These are phyloP conservation scores for Serendipita sp. DNA, from an alignment of 768 basidiomycete species.

Conservation along the genomic window DNA sequence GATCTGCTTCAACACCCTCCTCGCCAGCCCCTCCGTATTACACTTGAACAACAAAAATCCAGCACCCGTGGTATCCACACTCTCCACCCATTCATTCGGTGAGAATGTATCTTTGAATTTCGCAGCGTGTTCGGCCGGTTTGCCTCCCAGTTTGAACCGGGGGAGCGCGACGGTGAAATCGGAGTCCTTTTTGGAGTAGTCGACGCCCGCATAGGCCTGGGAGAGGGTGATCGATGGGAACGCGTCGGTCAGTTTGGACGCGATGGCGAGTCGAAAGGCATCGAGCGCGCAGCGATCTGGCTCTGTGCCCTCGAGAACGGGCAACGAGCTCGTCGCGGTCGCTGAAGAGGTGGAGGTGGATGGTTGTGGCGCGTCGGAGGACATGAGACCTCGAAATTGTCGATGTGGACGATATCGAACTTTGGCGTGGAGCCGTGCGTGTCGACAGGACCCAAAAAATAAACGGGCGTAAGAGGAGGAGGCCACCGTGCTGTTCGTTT, in stretches of 20 bases:
- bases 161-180: constrained; percentile 88
- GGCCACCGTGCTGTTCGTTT: too few relatives aligned
- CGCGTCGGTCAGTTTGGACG: constrained; percentile 49
- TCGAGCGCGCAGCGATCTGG: constrained; percentile 55
- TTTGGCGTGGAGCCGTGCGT: too few relatives aligned
- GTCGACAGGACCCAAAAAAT: too few relatives aligned
- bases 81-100: constrained; percentile 63
- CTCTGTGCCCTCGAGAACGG: constrained; percentile 28
- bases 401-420: too few relatives aligned
- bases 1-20: constrained; percentile 55
- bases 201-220: constrained; percentile 70
- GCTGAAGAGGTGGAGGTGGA: background rate
- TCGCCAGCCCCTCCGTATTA: constrained; percentile 46
- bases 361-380: background rate
- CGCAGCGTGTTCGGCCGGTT: constrained; percentile 60
- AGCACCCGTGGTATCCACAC: constrained; percentile 44
- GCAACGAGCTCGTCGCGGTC: background rate
- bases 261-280: constrained; percentile 68
- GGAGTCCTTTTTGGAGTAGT: constrained; percentile 84
- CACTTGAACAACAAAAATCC: constrained; percentile 74
- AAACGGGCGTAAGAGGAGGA: too few relatives aligned
- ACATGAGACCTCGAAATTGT: background rate
- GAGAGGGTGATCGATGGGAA: constrained; percentile 52
- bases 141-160: constrained; percentile 75
- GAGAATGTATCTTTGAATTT: constrained; percentile 73